Evolutionary conservation across 2,329 filamentous ascomycete species (phyloP).

Genomic region (Trichoderma sp.): DNA sequence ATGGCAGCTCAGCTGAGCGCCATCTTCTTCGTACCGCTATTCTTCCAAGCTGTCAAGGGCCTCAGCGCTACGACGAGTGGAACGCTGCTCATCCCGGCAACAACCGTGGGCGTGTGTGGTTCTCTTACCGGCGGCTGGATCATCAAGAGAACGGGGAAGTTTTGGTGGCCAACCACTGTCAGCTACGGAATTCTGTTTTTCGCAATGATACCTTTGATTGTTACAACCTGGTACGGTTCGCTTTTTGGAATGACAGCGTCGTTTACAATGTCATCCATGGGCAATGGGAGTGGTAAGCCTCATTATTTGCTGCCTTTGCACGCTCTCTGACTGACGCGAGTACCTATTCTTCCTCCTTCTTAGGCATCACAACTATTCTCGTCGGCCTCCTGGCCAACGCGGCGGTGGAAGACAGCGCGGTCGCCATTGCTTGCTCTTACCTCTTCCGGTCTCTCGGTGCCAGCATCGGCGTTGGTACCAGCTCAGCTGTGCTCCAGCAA

Average conservation of each 20-base stretch:
- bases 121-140: constrained; percentile 65
- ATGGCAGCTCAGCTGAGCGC: constrained; percentile 59
- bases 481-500: constrained; percentile 72
- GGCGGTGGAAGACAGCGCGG: constrained; percentile 65
- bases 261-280: constrained; percentile 51
- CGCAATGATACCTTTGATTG: constrained; percentile 46
- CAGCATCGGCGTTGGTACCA: constrained; percentile 72
- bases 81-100: constrained; percentile 65
- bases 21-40: constrained; percentile 75
- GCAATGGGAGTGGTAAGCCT: constrained; percentile 42
- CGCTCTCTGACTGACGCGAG: background rate
- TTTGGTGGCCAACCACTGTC: constrained; percentile 66
- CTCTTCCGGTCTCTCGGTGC: constrained; percentile 78
- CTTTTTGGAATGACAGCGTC: constrained; percentile 47
- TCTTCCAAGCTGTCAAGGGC: constrained; percentile 72
- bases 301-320: background rate
- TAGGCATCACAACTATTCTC: constrained; percentile 69
- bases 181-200: constrained; percentile 56
- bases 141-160: constrained; percentile 71
- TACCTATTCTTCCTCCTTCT: too few relatives aligned
- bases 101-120: constrained; percentile 62
- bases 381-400: constrained; percentile 73
- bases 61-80: constrained; percentile 65
- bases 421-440: constrained; percentile 78
- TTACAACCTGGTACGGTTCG: constrained; percentile 16